Base-by-base conservation (phyloP, 2,329 filamentous ascomycete species). In the Lithohypha guttulata region DNA sequence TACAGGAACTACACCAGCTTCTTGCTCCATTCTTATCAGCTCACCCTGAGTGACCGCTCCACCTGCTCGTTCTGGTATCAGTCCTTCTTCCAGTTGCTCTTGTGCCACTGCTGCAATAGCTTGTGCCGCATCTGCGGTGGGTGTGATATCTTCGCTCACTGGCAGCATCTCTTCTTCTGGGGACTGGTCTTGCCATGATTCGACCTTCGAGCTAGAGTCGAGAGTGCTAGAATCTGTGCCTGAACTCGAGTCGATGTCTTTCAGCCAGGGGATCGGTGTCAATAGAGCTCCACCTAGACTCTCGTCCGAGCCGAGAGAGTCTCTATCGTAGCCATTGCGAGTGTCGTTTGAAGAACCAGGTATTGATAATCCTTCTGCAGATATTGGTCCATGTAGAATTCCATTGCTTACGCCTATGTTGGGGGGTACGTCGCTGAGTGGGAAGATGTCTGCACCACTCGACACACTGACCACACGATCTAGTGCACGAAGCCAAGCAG, bases 261-360 rank as follows among this genome's bases (percentile, higher is more conserved):
- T 35, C 8, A 96, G 65, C 91, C 91, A 98, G 0, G 87, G 84
- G 42, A 98, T 96, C 1, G 89, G 91, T 1, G 89, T 96, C 34
- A 98, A 68, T 13, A 95, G 68, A 0, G 91, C 91, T 5, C 91
- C 91, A 15, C 89, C 89, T 1, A 96, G 66, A 9, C 81, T 81
- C 57, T 95, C 89, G 52, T 96, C 89, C 34, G 82, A 85, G 2
- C 85, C 87, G 5, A 89, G 65, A 1, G 53, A 48, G 3, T 47
- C 41, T 23, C 39, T 11, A 38, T 52, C 46, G 31, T 47, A 49
- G 7, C 49, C 49, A 22, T 51, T 50, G 2, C 49, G 42, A 4
- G 26, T 42, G 11, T 48, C 45, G 26, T 25, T 34, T 2, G 28
- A 41, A 4, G 52, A 51, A 37, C 55, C 53, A 21, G 60, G 55